Conservation (phyloP, 345 rosid genomes). For the Geranium brycei region DNA sequence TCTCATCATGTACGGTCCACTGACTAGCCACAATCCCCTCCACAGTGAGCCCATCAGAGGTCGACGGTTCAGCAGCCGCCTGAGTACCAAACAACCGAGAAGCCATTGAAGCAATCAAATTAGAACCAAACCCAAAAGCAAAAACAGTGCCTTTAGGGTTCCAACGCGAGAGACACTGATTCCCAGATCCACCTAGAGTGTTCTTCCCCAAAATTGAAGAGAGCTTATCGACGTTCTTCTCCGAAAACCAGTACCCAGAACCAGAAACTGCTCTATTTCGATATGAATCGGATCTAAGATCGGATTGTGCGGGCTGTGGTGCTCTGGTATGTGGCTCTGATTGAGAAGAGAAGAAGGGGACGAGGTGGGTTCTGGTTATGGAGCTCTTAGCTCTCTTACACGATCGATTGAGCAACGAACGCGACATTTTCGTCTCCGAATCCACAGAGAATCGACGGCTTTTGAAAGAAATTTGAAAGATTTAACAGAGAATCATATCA, state of each 20-base stretch:
- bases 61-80: constrained; percentile 38
- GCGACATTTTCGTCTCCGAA: not conserved
- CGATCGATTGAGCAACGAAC: not conserved
- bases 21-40: constrained; percentile 56
- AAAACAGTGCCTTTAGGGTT: not conserved
- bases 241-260: too few species aligned
- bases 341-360: not conserved
- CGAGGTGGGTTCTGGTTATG: not conserved
- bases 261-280: too few species aligned
- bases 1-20: constrained; percentile 71
- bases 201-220: too few species aligned
- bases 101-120: constrained; percentile 11
- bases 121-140: not conserved
- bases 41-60: constrained; percentile 74
- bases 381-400: not conserved
- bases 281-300: not conserved
- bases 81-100: constrained; percentile 30
- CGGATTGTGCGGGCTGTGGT: not conserved
- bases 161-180: too few species aligned
- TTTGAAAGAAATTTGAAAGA: not conserved
- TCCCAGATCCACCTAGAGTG: too few species aligned
- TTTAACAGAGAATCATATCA: not conserved
- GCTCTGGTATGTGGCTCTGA: not conserved
- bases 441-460: not conserved
- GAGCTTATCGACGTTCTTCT: too few species aligned